phyloP scores from a whole-genome alignment of 129 eudicot species.

The Arctium lappa region DNA sequence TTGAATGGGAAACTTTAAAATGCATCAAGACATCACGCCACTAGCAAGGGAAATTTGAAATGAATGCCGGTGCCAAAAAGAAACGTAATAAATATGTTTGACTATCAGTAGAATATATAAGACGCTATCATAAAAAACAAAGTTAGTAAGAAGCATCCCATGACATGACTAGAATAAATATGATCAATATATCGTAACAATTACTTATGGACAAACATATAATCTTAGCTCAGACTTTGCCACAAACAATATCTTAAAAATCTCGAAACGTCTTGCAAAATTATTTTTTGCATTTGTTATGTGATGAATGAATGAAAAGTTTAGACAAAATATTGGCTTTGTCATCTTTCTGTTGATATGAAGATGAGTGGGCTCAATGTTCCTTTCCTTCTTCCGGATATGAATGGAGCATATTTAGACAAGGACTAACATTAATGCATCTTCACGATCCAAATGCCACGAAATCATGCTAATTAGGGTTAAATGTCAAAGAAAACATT shows the following conservation, averaged over 20 bases:
- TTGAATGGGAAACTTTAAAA: neutral
- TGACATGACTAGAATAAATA: neutral
- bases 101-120: neutral
- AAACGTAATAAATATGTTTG: neutral
- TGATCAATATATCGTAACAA: neutral
- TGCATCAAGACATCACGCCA: slow-evolving; percentile 3
- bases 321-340: no score
- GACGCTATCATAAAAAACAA: neutral
- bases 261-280: neutral
- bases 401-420: no score
- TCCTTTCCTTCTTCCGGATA: no score
- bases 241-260: no score
- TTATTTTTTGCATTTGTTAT: no score
- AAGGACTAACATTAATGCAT: no score
- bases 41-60: neutral
- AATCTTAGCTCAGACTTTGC: neutral
- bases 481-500: no score
- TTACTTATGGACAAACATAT: neutral
- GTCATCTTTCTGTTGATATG: no score
- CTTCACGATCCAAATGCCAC: no score
- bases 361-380: no score
- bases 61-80: neutral
- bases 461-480: no score
- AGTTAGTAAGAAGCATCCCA: neutral
- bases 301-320: no score